Evolutionary conservation across 2,329 filamentous ascomycete genomes (phyloP), one percentile per base, ranked within the genome.

Genomic region (Venturia aucupariae): DNA sequence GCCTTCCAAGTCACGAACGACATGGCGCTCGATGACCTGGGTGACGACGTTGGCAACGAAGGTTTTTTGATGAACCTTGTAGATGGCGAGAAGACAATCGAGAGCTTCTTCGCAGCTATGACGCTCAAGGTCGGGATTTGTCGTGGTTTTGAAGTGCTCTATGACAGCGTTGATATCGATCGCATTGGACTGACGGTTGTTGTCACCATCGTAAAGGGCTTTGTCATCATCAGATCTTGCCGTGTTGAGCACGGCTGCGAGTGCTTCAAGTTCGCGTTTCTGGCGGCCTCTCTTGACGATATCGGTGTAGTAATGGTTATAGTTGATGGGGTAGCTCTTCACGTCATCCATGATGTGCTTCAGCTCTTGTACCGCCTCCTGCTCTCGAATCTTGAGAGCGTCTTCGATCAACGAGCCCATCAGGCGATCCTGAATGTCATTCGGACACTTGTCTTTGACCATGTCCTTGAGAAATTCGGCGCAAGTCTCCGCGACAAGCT

Each of bases 261-360:
- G 24, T 19, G 35, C 8, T 42, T 13, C 6, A 57, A 41, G 8
- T 4, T 62, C 2, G 54, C 35, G 22, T 22, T 61, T 38, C 41
- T 64, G 24, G 5, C 65, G 61, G 17, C 15, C 57, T 27, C 63
- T 68, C 38, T 76, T 71, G 0, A 82, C 70, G 0, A 68, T 72
- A 17, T 80, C 71, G 0, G 74, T 75, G 32, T 80, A 81, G 42
- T 80, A 72, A 19, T 78, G 71, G 48, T 84, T 82, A 67, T 85
- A 85, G 0, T 82, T 86, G 30, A 63, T 57, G 19, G 62, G 62
- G 11, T 63, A 32, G 1, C 2, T 15, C 41, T 38, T 11, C 10
- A n/a, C 13, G 22, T 63, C 62, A 5, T 63, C 24, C 10, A 51
- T 38, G 32, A 62, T 15, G 5, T 15, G 15, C 6, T 46, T 27